Conservation (phyloP, 2,329 filamentous ascomycete species). For the Stagonosporopsis tanaceti region DNA sequence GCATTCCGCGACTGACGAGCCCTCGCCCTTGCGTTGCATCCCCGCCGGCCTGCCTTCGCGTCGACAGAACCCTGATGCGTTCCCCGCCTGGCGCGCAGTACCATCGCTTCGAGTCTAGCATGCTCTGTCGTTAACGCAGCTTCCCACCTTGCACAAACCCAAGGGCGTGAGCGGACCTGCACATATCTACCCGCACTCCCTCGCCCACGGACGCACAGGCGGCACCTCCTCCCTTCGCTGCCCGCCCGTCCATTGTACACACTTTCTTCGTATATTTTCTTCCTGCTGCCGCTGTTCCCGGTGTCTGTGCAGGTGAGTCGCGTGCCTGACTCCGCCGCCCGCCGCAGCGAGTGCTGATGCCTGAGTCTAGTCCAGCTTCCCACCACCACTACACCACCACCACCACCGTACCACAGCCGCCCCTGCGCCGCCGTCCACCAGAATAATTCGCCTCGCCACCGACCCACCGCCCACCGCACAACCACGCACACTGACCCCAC, state of each 20-base stretch:
- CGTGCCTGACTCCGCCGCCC: constrained; percentile 20
- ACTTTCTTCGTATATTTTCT: constrained; percentile 34
- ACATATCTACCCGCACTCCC: constrained; percentile 42
- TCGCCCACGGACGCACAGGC: constrained; percentile 25
- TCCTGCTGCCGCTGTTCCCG: constrained; percentile 23
- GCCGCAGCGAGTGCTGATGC: constrained; percentile 45
- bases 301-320: constrained; percentile 27
- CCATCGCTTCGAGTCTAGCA: constrained; percentile 50
- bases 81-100: constrained; percentile 49
- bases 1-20: constrained; percentile 16
- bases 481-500: constrained; percentile 18
- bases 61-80: constrained; percentile 48
- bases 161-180: constrained; percentile 37
- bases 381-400: constrained; percentile 15
- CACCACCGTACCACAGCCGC: neutral
- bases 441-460: neutral
- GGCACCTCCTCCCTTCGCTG: constrained; percentile 35
- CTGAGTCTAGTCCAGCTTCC: constrained; percentile 40
- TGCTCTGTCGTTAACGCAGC: constrained; percentile 46
- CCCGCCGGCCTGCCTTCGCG: constrained; percentile 29
- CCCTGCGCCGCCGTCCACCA: neutral
- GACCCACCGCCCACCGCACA: constrained; percentile 5
- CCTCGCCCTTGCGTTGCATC: constrained; percentile 48
- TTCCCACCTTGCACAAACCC: constrained; percentile 41
- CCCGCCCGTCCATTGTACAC: constrained; percentile 37